Base-by-base conservation (phyloP, 108 stramenopile species). In the Pseudonitzschia delicatissima region DNA sequence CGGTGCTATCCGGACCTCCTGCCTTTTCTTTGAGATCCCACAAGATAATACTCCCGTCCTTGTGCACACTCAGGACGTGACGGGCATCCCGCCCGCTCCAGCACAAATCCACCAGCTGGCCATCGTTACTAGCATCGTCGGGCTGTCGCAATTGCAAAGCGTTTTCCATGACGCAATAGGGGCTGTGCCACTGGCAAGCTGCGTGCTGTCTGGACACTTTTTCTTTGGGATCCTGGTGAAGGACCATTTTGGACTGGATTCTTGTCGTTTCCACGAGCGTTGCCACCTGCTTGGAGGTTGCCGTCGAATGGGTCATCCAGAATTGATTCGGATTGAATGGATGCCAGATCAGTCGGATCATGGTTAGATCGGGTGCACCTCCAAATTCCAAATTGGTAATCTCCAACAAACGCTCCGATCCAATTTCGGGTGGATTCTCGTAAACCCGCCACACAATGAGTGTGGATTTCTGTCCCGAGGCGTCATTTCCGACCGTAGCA, bases 291-390 rank as follows among this genome's bases (percentile, higher is more conserved):
- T 66, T 66, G 37, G 55, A 36, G 18, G 47, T 27, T 35, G 42
- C 17, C 8, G 49, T 66, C 64, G 79, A 40, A 82, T 77, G 78
- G 74, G 80, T 57, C 48, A 84, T 49, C 63, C 79, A 84, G 42
- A 84, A 86, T 57, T 82, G 78, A 67, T 91, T 89, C 1, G 88
- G 82, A 70, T 94, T 84, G 60, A 88, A 88, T 25, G 90, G 90
- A 74, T 91, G 90, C 90, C 93, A 94, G 9, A 87, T 15, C 12
- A 94, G 42, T 8, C 79, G 70, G 23, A 34, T 58, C 47, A 83
- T 73, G 5, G 3, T 35, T 18, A 36, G 36, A 9, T 45, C 42
- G 5, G 67, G 64, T 13, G 64, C 57, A 0, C 36, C 20, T 0
- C 49, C 60, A 42, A 15, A 42, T 40, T 17, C 39, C 32, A 35